Conservation (phyloP, 495 filamentous ascomycete genomes). For the Tuber indicum region DNA sequence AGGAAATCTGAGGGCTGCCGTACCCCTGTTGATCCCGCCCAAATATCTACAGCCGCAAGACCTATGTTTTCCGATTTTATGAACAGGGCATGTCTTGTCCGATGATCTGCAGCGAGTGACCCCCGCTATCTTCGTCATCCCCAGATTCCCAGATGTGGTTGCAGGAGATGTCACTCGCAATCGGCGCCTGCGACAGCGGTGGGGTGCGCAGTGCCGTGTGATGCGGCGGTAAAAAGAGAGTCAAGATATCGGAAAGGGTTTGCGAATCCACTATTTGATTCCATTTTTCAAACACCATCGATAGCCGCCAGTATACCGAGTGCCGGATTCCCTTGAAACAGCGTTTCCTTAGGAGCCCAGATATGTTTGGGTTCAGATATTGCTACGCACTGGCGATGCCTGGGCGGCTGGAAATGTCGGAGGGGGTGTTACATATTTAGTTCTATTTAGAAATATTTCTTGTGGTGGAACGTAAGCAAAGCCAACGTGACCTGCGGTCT, state of each 20-base stretch:
- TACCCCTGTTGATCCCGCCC: no score
- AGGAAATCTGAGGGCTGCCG: no score
- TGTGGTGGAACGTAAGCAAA: not conserved
- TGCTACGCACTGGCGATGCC: not conserved
- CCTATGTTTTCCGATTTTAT: not conserved
- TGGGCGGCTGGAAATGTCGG: not conserved
- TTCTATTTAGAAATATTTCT: not conserved
- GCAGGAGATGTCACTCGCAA: not conserved
- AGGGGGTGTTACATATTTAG: not conserved
- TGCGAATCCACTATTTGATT: not conserved
- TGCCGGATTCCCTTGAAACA: not conserved
- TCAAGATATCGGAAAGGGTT: not conserved
- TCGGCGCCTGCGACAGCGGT: not conserved
- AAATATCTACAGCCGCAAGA: no score
- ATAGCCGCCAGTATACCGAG: not conserved
- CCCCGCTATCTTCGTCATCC: not conserved
- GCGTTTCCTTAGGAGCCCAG: not conserved
- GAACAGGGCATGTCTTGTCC: not conserved
- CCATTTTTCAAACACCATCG: not conserved
- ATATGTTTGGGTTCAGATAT: not conserved
- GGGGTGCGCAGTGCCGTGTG: not conserved
- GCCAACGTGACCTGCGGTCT: not conserved
- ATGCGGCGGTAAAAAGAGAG: not conserved
- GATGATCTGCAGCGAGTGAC: not conserved
- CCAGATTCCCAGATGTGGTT: not conserved